A percentile compares a stretch with the other conserved stretches of the same genome.
Conservation (phyloP, 768 basidiomycete species). For the Boletus reticuloceps region DNA sequence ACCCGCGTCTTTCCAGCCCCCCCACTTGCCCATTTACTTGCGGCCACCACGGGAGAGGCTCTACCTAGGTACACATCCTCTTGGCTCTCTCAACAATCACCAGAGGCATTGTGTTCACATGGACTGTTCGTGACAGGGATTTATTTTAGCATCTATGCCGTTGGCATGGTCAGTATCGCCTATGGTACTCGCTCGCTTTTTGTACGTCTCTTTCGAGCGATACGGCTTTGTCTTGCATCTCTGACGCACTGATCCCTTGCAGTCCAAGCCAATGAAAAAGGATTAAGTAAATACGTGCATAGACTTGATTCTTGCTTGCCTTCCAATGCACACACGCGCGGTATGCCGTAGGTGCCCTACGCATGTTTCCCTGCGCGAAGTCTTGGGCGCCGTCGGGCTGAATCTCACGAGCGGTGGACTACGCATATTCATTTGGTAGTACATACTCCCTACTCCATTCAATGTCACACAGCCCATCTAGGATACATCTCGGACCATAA, state of each 20-base stretch:
- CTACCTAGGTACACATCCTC: slow-evolving; percentile 49
- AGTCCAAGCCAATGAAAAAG: slow-evolving; percentile 32
- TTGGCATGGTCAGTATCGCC: slow-evolving; percentile 52
- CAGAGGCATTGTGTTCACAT: background rate
- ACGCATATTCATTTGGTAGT: background rate
- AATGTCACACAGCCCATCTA: no score
- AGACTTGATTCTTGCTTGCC: slow-evolving; percentile 9
- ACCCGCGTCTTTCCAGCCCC: no score
- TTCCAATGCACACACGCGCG: slow-evolving; percentile 13
- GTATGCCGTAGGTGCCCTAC: background rate
- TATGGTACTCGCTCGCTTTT: slow-evolving; percentile 33
- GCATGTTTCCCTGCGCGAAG: background rate
- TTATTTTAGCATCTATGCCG: slow-evolving; percentile 52
- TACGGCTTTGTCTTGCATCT: background rate
- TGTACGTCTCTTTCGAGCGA: background rate
- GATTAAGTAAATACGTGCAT: slow-evolving; percentile 13
- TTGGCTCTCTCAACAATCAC: no score
- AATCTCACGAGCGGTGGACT: background rate
- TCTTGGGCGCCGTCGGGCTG: background rate
- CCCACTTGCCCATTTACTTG: no score
- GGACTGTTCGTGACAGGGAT: slow-evolving; percentile 39
- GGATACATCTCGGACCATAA: no score
- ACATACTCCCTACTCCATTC: no score
- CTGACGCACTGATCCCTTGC: background rate
- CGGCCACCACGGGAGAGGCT: no score